phyloP scores from a whole-genome alignment of 2,329 filamentous ascomycete species.

The Coniochaeta hoffmannii region DNA sequence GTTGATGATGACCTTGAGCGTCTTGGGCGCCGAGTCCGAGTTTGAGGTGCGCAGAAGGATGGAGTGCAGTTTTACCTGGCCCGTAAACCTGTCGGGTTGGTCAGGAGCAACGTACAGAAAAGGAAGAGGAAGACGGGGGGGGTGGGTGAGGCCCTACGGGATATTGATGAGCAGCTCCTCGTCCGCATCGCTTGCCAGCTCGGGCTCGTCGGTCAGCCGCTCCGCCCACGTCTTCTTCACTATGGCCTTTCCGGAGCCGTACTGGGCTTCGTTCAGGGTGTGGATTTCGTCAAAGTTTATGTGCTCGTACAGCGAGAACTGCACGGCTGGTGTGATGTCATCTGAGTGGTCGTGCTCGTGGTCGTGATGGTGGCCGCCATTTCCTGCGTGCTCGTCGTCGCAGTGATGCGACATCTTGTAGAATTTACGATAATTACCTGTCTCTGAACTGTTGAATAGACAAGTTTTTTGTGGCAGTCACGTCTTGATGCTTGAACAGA shows the following conservation, averaged over 20 bases:
- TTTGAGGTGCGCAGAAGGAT: conserved; percentile 77
- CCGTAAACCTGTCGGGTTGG: conserved; percentile 62
- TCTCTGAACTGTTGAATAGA: too few relatives aligned
- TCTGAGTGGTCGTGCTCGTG: conserved; percentile 78
- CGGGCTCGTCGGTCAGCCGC: conserved; percentile 61
- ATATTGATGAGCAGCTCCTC: conserved; percentile 91
- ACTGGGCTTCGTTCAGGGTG: conserved; percentile 73
- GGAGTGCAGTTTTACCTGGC: conserved; percentile 86
- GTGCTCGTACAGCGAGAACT: conserved; percentile 84
- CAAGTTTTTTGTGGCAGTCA: too few relatives aligned
- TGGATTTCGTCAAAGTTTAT: conserved; percentile 81
- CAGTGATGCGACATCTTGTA: conserved; percentile 27
- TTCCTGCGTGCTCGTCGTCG: conserved; percentile 42
- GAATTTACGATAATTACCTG: background rate
- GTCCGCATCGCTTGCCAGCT: conserved; percentile 79
- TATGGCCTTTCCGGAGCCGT: conserved; percentile 63
- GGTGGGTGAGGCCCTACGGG: conserved; percentile 58
- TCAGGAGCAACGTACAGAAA: background rate
- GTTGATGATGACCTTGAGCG: conserved; percentile 83
- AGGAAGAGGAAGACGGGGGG: background rate
- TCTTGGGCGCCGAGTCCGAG: conserved; percentile 65
- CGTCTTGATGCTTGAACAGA: too few relatives aligned
- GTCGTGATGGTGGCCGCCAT: conserved; percentile 42
- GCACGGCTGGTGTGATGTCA: conserved; percentile 85
- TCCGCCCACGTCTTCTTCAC: conserved; percentile 90